phyloP scores from a whole-genome alignment of 257 asterid species.

The Rehmannia glutinosa region DNA sequence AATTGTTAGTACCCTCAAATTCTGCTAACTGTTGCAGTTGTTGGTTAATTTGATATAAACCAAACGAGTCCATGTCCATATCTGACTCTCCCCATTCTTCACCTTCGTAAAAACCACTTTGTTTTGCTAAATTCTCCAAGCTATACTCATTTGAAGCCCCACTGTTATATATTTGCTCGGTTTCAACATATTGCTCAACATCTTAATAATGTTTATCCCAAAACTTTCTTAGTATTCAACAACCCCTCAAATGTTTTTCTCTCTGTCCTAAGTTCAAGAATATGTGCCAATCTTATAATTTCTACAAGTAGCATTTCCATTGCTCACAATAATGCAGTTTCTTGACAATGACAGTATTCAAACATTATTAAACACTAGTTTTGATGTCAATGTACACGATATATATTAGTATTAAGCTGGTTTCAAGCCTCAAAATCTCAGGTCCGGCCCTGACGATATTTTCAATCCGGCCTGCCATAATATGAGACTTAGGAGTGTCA shows the following conservation, averaged over 20 bases:
- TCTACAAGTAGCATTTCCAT: neutral
- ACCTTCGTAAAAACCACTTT: conserved; percentile 10
- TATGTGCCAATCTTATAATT: neutral
- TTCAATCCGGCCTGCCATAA: conserved; percentile 5
- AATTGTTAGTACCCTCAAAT: conserved; percentile 15
- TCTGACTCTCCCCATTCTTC: conserved; percentile 16
- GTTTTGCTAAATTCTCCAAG: conserved; percentile 13
- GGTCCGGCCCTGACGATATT: too few species aligned
- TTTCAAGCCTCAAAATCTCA: too few species aligned
- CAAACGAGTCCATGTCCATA: conserved; percentile 15
- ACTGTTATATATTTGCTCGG: neutral
- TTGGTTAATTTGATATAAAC: conserved; percentile 8
- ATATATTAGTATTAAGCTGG: too few species aligned
- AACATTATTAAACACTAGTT: neutral
- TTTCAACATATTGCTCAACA: conserved; percentile 9
- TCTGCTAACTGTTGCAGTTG: conserved; percentile 9
- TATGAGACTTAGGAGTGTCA: neutral
- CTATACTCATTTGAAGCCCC: conserved; percentile 6
- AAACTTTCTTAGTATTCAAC: neutral
- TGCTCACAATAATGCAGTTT: neutral
- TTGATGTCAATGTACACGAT: conserved; percentile 2
- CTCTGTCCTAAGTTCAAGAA: neutral
- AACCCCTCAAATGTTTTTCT: neutral
- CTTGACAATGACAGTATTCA: neutral
- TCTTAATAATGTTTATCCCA: neutral